These are phyloP conservation scores for Hericium alpestre DNA, from an alignment of 768 basidiomycete genomes.

Conservation along the genomic window DNA sequence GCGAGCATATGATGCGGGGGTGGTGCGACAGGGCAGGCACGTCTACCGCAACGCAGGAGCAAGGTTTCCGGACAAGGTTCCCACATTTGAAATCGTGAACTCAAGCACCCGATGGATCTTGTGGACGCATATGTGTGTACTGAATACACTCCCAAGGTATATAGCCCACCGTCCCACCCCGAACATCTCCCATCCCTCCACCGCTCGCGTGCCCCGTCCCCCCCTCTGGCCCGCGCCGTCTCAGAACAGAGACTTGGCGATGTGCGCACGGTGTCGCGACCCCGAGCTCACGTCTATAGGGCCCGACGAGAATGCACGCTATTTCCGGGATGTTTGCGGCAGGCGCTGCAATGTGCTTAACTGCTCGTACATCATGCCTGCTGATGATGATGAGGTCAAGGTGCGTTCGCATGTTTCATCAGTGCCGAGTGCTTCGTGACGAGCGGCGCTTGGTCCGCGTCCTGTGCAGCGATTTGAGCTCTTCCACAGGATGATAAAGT, in stretches of 20 bases:
- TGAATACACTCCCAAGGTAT: conserved; percentile 4
- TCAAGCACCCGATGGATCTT: conserved; percentile 6
- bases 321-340: conserved; percentile 43
- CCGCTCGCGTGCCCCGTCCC: conserved; percentile 1
- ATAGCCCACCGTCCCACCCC: conserved; percentile 1
- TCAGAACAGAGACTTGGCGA: conserved; percentile 15
- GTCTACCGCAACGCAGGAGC: not conserved
- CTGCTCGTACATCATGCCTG: conserved; percentile 49
- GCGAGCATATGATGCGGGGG: not conserved
- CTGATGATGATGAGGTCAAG: conserved; percentile 50
- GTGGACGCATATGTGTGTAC: conserved; percentile 8
- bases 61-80: conserved; percentile 3
- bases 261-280: conserved; percentile 25
- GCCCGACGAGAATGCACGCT: conserved; percentile 34
- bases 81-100: conserved; percentile 9
- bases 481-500: conserved; percentile 56
- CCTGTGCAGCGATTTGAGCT: conserved; percentile 44
- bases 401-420: conserved; percentile 28
- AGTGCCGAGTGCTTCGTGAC: not conserved
- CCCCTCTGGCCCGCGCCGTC: not conserved
- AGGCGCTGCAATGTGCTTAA: conserved; percentile 49
- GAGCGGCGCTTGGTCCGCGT: not conserved
- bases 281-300: conserved; percentile 25
- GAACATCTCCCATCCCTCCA: not conserved
- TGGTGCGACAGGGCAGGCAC: not conserved